Base-by-base conservation (phyloP, 2,329 filamentous ascomycete genomes). In the Lizonia empirigonia region DNA sequence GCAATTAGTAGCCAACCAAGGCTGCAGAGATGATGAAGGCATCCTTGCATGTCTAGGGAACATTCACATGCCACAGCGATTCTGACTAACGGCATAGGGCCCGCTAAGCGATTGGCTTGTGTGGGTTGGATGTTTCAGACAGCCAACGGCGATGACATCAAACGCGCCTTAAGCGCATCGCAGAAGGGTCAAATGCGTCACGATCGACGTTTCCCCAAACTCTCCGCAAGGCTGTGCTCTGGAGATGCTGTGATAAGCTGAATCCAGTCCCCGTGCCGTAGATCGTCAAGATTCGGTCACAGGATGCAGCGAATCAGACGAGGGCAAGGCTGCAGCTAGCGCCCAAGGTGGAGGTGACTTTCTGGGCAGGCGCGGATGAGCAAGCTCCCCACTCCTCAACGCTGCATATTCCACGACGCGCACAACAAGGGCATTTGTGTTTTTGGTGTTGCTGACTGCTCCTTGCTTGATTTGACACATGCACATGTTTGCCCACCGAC, bases 281-380 rank as follows among this genome's bases (percentile, higher is more conserved):
- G 49, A 59, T 53, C 33, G 53, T 37, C 47, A n/a, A 23, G 20
- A 53, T 46, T 59, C 48, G 55, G 48, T 29, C 38, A 36, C 38
- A 13, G 33, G 7, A 32, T 53, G 59, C 56, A 54, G 61, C 62
- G 58, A 64, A 65, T 65, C 55, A 63, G 52, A 55, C 44, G 42
- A 51, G 36, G 33, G 47, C 35, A 48, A 41, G 34, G 51, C 56
- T 60, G 60, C 55, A 60, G 57, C 51, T 53, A 42, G 55, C 46
- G 49, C 54, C 54, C 40, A 54, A 55, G 47, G 53, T 50, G 53
- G 41, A 51, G 47, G 48, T 32, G 39, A 44, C 44, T 46, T 27
- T 38, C 51, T 59, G 56, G 56, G 51, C 56, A 52, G 49, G 42
- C 16, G 44, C 44, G n/a, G n/a, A 52, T 37, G 50, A 39, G 51